These are phyloP conservation scores for Kappamyces sp. DNA, from an alignment of 192 early-diverging fungal species.

Conservation along the genomic window DNA sequence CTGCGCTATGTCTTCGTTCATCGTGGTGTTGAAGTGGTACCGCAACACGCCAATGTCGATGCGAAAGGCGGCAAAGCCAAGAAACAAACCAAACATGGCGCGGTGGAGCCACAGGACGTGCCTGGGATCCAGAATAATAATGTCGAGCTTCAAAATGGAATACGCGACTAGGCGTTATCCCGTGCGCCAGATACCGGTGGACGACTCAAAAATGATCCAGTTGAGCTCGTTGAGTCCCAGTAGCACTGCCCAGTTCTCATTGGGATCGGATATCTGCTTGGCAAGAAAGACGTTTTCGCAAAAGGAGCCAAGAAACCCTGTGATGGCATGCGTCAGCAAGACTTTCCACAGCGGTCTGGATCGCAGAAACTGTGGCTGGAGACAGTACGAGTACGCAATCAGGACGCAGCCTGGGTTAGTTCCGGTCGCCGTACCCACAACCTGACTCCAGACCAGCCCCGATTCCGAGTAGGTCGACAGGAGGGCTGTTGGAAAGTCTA, in stretches of 20 bases:
- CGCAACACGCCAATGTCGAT: constrained; percentile 21
- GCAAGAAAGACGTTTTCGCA: constrained; percentile 14
- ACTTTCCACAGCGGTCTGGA: constrained; percentile 4
- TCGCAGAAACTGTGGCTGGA: too few relatives aligned
- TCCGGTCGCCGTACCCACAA: too few relatives aligned
- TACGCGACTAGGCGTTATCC: constrained; percentile 12
- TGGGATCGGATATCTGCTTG: constrained; percentile 3
- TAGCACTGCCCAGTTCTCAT: constrained; percentile 13
- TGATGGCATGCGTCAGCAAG: constrained; percentile 3
- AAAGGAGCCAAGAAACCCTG: constrained; percentile 7
- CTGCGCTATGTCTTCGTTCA: constrained; percentile 20
- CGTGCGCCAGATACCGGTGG: not conserved
- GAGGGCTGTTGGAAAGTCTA: constrained; percentile 6
- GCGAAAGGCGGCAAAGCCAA: constrained; percentile 19
- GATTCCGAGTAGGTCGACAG: constrained; percentile 2
- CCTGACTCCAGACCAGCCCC: too few relatives aligned
- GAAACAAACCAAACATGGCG: constrained; percentile 15
- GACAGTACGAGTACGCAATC: too few relatives aligned
- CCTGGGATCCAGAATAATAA: not conserved
- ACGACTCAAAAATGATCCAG: constrained; percentile 27
- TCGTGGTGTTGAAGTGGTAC: constrained; percentile 8
- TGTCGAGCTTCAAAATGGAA: constrained; percentile 17
- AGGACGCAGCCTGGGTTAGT: too few relatives aligned
- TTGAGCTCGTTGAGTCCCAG: constrained; percentile 25
- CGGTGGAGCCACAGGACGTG: not conserved